phyloP scores from a whole-genome alignment of 2,329 filamentous ascomycete genomes.

The Ceratocystis cacaofunesta region DNA sequence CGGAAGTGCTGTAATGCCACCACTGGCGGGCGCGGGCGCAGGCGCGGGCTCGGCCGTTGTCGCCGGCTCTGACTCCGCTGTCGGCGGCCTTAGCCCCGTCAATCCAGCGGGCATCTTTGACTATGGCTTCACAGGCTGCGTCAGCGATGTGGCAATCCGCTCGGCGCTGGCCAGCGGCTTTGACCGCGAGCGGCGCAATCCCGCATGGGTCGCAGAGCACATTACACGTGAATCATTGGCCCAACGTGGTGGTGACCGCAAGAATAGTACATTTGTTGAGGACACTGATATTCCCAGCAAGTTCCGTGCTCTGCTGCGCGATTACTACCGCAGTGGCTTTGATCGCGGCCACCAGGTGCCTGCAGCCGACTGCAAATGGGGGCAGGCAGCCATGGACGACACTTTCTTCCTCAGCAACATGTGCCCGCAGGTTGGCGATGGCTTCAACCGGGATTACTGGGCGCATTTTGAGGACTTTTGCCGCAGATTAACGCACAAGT shows the following conservation, averaged over 20 bases:
- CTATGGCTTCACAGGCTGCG: slow-evolving; percentile 83
- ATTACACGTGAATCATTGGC: slow-evolving; percentile 79
- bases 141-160: slow-evolving; percentile 66
- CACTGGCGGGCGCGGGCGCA: slow-evolving; percentile 22
- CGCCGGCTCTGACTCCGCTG: slow-evolving; percentile 30
- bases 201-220: slow-evolving; percentile 89
- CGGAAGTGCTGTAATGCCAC: slow-evolving; percentile 29
- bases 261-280: slow-evolving; percentile 69
- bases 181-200: slow-evolving; percentile 82
- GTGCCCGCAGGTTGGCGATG: slow-evolving; percentile 95
- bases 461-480: slow-evolving; percentile 97
- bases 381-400: slow-evolving; percentile 82
- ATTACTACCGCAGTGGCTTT: slow-evolving; percentile 91
- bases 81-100: slow-evolving; percentile 32
- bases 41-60: slow-evolving; percentile 20
- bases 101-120: slow-evolving; percentile 65
- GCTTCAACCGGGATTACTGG: slow-evolving; percentile 99
- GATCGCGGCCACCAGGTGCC: slow-evolving; percentile 95
- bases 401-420: slow-evolving; percentile 93
- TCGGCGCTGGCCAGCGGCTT: slow-evolving; percentile 70
- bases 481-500: slow-evolving; percentile 61
- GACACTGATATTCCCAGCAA: slow-evolving; percentile 64
- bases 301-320: slow-evolving; percentile 79
- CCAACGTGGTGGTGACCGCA: slow-evolving; percentile 62
- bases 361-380: slow-evolving; percentile 92